Base-by-base conservation (phyloP, 108 stramenopile species). In the Parmales sp. region DNA sequence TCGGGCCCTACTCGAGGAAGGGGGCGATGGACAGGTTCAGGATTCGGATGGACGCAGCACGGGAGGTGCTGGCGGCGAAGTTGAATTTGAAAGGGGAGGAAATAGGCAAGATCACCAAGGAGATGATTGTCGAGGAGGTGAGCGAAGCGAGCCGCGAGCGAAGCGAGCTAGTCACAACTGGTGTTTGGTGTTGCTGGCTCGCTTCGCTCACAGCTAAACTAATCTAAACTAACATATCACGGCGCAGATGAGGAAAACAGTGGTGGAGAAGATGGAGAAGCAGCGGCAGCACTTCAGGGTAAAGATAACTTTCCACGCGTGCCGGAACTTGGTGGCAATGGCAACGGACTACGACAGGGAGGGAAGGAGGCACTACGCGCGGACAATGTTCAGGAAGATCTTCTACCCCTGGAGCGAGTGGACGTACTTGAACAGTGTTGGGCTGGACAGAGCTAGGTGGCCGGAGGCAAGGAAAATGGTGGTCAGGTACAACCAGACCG, bases 401-500 rank as follows among this genome's bases (percentile, higher is more conserved):
- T 41, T 65, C 38, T 29, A 11, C 8, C 64, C 38, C 2, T 65
- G 64, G 64, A 23, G 8, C 11, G 64, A 65, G 39, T 65, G 64
- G 64, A 22, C 39, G 2, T 39, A 20, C 64, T 19, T 65, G 38
- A 65, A 19, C 39, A 23, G 38, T 3, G 20, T 29, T 8, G 64
- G 64, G 19, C 64, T 65, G 38, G 64, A 65, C 39, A 18, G 39
- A 39, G 39, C 39, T 5, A 5, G 39, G 8, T 41, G 37, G 7
- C 23, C 23, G 64, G 39, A 22, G 6, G 38, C 39, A 7, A 20
- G 39, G 39, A 39, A 41, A 23, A 20, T 65, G 13, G 38, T 16
- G 38, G 64, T 65, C 20, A 38, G 64, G 64, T 65, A 65, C 64
- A 65, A 28, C 64, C 64, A 65, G 39, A 16, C 16, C 11, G 64